A percentile compares a stretch with the other conserved stretches of the same genome.
These are phyloP conservation scores for Vitis hybrid DNA, from an alignment of 177 flowering plant species.

Conservation along the genomic window DNA sequence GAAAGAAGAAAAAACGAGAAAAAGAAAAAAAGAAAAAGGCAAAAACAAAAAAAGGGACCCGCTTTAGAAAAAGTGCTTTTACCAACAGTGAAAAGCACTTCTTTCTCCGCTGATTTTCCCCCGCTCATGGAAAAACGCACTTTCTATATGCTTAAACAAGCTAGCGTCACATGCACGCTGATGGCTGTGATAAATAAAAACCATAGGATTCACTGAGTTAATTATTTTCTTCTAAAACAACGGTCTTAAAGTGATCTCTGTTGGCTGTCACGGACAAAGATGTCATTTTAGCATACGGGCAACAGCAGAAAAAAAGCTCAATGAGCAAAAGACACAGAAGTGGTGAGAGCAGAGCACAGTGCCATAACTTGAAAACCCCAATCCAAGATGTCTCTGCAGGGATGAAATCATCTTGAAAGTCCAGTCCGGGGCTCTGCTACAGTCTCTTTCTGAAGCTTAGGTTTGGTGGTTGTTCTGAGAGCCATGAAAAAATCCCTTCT, in stretches of 20 bases:
- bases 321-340: too few relatives aligned
- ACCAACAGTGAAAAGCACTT: background rate
- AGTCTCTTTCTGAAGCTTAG: background rate
- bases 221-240: too few relatives aligned
- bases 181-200: too few relatives aligned
- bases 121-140: background rate
- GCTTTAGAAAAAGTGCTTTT: background rate
- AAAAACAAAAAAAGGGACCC: background rate
- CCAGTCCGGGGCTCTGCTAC: background rate
- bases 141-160: too few relatives aligned
- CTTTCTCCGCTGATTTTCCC: background rate
- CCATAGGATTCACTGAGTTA: too few relatives aligned
- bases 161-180: too few relatives aligned
- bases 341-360: too few relatives aligned
- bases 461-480: conserved; percentile 4
- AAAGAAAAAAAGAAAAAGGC: background rate
- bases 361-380: too few relatives aligned
- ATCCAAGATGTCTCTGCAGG: background rate
- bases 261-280: too few relatives aligned
- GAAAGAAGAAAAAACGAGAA: background rate
- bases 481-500: conserved; percentile 46
- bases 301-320: too few relatives aligned
- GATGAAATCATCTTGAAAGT: conserved; percentile 4
- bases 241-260: too few relatives aligned
- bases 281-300: too few relatives aligned